phyloP scores from a whole-genome alignment of 2,329 filamentous ascomycete genomes.

The Stemphylium lycopersici region DNA sequence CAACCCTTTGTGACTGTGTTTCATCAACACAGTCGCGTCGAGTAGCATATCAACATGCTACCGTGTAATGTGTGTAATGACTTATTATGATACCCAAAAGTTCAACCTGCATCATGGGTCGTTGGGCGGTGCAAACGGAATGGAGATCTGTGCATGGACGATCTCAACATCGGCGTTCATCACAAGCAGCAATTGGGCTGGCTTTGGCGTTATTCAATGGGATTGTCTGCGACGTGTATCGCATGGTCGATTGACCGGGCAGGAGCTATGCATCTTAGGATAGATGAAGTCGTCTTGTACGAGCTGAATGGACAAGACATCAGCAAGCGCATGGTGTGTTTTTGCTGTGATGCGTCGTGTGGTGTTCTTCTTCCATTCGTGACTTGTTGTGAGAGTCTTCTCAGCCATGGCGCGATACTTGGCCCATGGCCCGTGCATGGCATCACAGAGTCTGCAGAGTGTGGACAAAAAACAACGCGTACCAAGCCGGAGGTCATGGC shows the following conservation, averaged over 20 bases:
- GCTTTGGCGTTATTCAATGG: constrained; percentile 14
- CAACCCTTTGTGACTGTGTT: constrained; percentile 29
- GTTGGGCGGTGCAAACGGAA: constrained; percentile 35
- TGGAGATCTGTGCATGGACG: constrained; percentile 38
- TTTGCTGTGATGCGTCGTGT: neutral
- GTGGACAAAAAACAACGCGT: neutral
- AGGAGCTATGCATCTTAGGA: constrained; percentile 1
- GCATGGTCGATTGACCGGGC: constrained; percentile 1
- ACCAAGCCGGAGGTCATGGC: too few relatives aligned
- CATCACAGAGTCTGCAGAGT: neutral
- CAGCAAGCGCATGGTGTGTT: neutral
- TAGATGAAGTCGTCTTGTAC: neutral
- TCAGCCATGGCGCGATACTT: too few relatives aligned
- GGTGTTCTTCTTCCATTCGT: too few relatives aligned
- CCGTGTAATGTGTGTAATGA: constrained; percentile 49
- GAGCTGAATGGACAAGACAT: neutral
- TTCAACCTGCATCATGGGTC: constrained; percentile 51
- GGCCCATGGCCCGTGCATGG: too few relatives aligned
- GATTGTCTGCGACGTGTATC: constrained; percentile 1
- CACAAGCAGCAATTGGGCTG: constrained; percentile 20
- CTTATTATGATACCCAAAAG: constrained; percentile 52
- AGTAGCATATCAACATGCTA: constrained; percentile 49
- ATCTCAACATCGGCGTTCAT: constrained; percentile 51
- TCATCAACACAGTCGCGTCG: constrained; percentile 41
- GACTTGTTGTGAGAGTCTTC: too few relatives aligned